A percentile compares a stretch with the other conserved stretches of the same genome.
These are phyloP conservation scores for Trematosphaeria pertusa DNA, from an alignment of 2,329 filamentous ascomycete genomes.

Conservation along the genomic window DNA sequence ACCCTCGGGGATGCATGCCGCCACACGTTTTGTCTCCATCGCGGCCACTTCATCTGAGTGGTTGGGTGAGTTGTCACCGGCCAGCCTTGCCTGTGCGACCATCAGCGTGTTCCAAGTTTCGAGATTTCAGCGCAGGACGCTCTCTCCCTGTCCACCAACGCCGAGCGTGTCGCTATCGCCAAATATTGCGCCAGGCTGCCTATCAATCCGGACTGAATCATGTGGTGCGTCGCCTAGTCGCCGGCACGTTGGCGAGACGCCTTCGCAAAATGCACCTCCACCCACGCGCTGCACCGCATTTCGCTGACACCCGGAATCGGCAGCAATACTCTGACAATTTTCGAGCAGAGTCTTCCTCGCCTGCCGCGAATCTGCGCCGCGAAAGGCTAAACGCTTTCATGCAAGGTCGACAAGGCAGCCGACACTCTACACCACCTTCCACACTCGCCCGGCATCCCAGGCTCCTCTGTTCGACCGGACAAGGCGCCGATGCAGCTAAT, in stretches of 20 bases:
- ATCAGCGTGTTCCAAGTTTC: slow-evolving; percentile 22
- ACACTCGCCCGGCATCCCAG: slow-evolving; percentile 12
- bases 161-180: slow-evolving; percentile 9
- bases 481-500: slow-evolving; percentile 23
- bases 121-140: slow-evolving; percentile 22
- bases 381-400: slow-evolving; percentile 22
- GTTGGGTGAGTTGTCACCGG: background rate
- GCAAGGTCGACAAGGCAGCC: slow-evolving; percentile 26
- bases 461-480: slow-evolving; percentile 15
- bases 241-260: slow-evolving; percentile 29
- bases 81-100: slow-evolving; percentile 25
- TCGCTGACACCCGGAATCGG: slow-evolving; percentile 24
- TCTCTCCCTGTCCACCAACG: slow-evolving; percentile 23
- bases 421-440: slow-evolving; percentile 18
- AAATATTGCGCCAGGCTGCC: slow-evolving; percentile 15
- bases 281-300: slow-evolving; percentile 17
- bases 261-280: slow-evolving; percentile 24
- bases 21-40: too few species aligned
- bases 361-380: slow-evolving; percentile 21
- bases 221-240: slow-evolving; percentile 27
- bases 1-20: too few species aligned
- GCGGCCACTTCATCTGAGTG: slow-evolving; percentile 12
- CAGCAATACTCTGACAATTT: slow-evolving; percentile 24
- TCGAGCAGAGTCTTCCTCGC: slow-evolving; percentile 19
- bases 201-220: slow-evolving; percentile 29